Percentiles rank a stretch among this genome's conserved stretches.
These are phyloP conservation scores for Auricularia sp. DNA, from an alignment of 768 basidiomycete genomes.

Conservation along the genomic window DNA sequence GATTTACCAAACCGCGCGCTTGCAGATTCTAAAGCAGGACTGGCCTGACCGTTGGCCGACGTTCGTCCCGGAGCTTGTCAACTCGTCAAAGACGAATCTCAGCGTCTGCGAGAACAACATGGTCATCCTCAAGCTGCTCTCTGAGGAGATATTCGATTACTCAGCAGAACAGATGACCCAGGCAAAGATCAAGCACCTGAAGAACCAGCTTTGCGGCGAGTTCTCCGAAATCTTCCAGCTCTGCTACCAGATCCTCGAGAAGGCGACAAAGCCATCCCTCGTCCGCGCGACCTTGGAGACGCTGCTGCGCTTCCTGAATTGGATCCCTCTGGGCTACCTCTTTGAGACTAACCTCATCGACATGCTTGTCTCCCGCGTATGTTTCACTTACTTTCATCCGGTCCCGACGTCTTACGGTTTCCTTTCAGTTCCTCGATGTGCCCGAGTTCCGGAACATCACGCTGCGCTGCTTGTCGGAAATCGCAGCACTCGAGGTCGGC, in stretches of 20 bases:
- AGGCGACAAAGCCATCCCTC: constrained; percentile 90
- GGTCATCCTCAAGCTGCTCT: constrained; percentile 94
- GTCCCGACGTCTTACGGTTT: neutral
- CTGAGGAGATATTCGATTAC: constrained; percentile 98
- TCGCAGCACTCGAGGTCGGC: constrained; percentile 87
- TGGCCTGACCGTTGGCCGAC: constrained; percentile 99
- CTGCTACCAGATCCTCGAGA: constrained; percentile 91
- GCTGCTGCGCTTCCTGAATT: constrained; percentile 89
- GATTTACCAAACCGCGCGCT: neutral
- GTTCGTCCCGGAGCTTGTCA: constrained; percentile 93
- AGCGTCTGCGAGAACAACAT: constrained; percentile 99
- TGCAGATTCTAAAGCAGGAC: constrained; percentile 94
- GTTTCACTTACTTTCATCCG: constrained; percentile 21
- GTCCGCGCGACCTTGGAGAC: constrained; percentile 95
- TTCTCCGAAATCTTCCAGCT: constrained; percentile 97
- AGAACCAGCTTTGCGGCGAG: constrained; percentile 96
- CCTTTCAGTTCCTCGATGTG: constrained; percentile 79
- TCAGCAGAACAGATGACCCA: constrained; percentile 99
- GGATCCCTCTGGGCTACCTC: constrained; percentile 98
- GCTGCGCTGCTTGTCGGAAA: constrained; percentile 92
- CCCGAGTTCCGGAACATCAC: constrained; percentile 97
- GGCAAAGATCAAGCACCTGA: constrained; percentile 92
- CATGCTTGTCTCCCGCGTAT: constrained; percentile 78
- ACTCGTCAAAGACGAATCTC: constrained; percentile 93
- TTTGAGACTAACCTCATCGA: constrained; percentile 98